Percentiles rank a stretch among this genome's conserved stretches.
phyloP scores from a whole-genome alignment of 1,139 yeast species.

The Wickerhamomyces sp. region DNA sequence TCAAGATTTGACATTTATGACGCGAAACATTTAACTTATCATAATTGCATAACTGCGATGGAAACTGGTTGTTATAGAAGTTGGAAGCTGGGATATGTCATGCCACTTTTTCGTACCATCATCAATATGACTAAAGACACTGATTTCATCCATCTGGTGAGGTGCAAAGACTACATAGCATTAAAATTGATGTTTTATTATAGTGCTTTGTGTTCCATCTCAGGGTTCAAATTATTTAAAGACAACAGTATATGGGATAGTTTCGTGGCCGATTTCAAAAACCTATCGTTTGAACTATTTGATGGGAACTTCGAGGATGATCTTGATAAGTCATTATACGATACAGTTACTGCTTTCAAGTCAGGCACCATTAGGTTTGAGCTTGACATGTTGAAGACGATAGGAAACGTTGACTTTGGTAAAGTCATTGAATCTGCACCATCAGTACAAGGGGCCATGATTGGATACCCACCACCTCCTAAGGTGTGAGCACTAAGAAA shows the following conservation, averaged over 20 bases:
- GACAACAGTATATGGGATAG: constrained; percentile 24
- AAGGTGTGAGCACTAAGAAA: too few relatives aligned
- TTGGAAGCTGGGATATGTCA: constrained; percentile 12
- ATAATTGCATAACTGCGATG: constrained; percentile 8
- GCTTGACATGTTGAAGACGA: neutral
- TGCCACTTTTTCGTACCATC: constrained; percentile 16
- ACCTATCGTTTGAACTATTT: constrained; percentile 3
- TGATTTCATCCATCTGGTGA: constrained; percentile 9
- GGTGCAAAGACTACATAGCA: constrained; percentile 14
- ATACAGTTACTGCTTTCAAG: constrained; percentile 6
- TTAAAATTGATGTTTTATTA: constrained; percentile 19
- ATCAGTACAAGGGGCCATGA: neutral
- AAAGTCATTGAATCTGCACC: too few relatives aligned
- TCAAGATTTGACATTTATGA: neutral
- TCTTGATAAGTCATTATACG: constrained; percentile 13
- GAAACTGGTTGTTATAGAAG: constrained; percentile 17
- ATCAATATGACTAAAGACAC: constrained; percentile 7
- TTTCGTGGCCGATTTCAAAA: constrained; percentile 18
- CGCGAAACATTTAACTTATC: constrained; percentile 5
- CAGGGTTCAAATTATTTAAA: constrained; percentile 17
- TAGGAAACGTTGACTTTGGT: constrained; percentile 1
- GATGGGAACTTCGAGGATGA: constrained; percentile 17
- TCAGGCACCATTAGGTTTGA: neutral
- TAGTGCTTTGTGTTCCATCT: constrained; percentile 17
- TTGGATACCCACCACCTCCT: neutral